Evolutionary conservation across 139 green algal species (phyloP), one percentile per base, ranked within the genome.

Genomic region (Micromonas commoda): DNA sequence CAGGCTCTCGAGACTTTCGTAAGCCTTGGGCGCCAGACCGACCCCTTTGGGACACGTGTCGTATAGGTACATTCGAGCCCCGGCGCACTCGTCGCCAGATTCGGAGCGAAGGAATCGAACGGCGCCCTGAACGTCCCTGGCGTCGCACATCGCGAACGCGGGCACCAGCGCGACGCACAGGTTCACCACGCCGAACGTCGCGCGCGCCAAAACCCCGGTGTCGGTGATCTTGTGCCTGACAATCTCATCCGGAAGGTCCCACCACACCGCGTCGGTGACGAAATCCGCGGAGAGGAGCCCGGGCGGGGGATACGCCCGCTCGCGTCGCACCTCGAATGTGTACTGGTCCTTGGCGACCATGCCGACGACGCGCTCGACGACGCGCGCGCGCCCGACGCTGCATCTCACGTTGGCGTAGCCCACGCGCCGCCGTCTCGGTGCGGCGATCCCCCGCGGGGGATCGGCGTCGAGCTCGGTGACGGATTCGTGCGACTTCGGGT

Each of bases 31-130:
- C 37, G 68, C 37, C 37, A 75, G 33, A 24, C 68, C 68, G 20
- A 75, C 33, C 4, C 68, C 68, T 1, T 63, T 32, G 23, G 68
- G 68, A 35, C 26, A 53, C 31, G 37, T 33, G 29, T 75, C 68
- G 37, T 75, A 75, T 13, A 75, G 37, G 68, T 61, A 75, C 4
- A 75, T 63, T 6, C 64, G 26, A 4, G 38, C 68, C 21, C 68
- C 23, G 9, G 2, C 38, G 1, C 19, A 64, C 38, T 26, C 33
- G 68, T 21, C 4, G 24, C 23, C 3, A 24, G 20, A 9, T 29
- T 75, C 2, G 68, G 38, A 32, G 45, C 9, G 16, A 16, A 57
- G 45, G 45, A 75, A 63, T 16, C 4, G 23, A 1, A 20, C 21
- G 1, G 37, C 3, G 3, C 37, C 37, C 19, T 28, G 23, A 19